Evolutionary conservation across 176 grass and related monocot genomes (phyloP), one percentile per base, ranked within the genome.

Genomic region (Urochloa ruziziensis): DNA sequence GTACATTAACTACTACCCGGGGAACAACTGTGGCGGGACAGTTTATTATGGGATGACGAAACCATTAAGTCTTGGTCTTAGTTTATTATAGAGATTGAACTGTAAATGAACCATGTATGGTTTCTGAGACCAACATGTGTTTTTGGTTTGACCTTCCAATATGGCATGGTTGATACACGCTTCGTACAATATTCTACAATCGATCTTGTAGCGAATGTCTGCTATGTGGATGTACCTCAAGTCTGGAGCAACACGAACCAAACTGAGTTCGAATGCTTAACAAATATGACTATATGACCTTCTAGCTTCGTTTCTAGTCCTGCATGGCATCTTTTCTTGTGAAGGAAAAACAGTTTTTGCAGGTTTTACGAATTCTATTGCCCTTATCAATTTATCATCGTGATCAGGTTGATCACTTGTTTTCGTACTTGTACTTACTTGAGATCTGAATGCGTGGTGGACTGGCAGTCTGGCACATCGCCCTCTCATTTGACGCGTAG

Each of bases 11-110:
- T 29, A 73, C 59, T 42, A 35, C 21, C 5, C 4, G 83, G 83
- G 62, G 83, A 82, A 46, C 51, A 34, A 5, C 0, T 10, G 5
- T 86, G 88, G 88, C 86, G 83, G 83, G 23, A 82, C 32, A 47
- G 27, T 62, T 62, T 62, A 18, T 56, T 36, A 36, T 86, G 78
- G 83, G 44, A 82, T 0, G 72, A 90, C 0, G 43, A 86, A 82
- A 77, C 35, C 6, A 29, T 78, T 40, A 86, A 90, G 64, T 79
- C 43, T 5, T 77, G 5, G 39, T 40, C 39, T n/a, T n/a, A n/a
- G n/a, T n/a, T n/a, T n/a, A n/a, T n/a, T n/a, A n/a, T n/a, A n/a
- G n/a, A n/a, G n/a, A n/a, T n/a, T n/a, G n/a, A n/a, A n/a, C n/a
- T n/a, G n/a, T n/a, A n/a, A n/a, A n/a, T n/a, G n/a, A n/a, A n/a